Evolutionary conservation across 1,139 yeast species (phyloP).

Genomic region (Kurtzmaniella natalensis): DNA sequence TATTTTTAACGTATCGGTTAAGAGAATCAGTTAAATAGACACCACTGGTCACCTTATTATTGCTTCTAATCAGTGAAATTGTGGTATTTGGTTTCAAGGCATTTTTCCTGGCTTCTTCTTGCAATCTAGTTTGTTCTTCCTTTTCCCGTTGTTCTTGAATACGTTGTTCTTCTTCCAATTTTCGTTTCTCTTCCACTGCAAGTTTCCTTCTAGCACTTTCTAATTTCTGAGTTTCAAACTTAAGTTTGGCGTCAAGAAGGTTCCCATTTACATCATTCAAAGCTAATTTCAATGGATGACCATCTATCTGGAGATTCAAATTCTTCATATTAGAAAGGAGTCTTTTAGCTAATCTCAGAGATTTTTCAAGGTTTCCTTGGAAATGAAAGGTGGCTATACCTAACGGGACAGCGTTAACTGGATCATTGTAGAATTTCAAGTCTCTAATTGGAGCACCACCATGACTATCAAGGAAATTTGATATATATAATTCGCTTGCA

Average conservation of each 20-base stretch:
- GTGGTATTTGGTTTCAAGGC: conserved; percentile 31
- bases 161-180: conserved; percentile 21
- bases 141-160: conserved; percentile 9
- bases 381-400: conserved; percentile 68
- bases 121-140: conserved; percentile 14
- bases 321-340: conserved; percentile 24
- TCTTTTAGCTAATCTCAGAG: conserved; percentile 42
- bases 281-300: conserved; percentile 31
- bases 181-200: conserved; percentile 29
- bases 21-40: conserved; percentile 43
- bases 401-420: conserved; percentile 73
- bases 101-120: conserved; percentile 4
- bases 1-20: conserved; percentile 41
- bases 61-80: conserved; percentile 28
- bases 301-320: conserved; percentile 36
- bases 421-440: conserved; percentile 62
- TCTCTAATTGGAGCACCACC: conserved; percentile 51
- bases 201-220: conserved; percentile 20
- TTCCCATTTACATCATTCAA: conserved; percentile 34
- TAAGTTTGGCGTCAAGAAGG: conserved; percentile 27
- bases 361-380: conserved; percentile 53
- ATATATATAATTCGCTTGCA: conserved; percentile 44
- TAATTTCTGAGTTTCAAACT: conserved; percentile 28
- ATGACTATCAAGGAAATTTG: conserved; percentile 51
- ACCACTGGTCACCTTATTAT: conserved; percentile 30